phyloP scores from a whole-genome alignment of 148 eudicot genomes.

The Mesembryanthemum crystallinum region DNA sequence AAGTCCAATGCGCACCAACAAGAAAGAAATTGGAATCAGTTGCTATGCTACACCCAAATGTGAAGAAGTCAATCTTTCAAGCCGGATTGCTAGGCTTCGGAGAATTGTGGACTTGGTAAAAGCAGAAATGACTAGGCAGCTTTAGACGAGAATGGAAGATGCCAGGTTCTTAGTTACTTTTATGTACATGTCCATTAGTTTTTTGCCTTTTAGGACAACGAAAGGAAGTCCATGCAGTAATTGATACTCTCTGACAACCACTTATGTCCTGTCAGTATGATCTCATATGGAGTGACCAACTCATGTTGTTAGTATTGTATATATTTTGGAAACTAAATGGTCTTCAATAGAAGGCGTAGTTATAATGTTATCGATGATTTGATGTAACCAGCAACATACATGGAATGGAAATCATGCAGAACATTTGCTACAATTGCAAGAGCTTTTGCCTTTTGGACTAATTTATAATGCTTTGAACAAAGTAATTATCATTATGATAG shows the following conservation, averaged over 20 bases:
- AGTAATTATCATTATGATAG: background rate
- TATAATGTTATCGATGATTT: background rate
- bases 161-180: background rate
- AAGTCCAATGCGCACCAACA: background rate
- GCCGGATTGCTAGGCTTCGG: slow-evolving; percentile 21
- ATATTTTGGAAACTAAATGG: background rate
- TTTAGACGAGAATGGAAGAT: background rate
- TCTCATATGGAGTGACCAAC: background rate
- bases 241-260: background rate
- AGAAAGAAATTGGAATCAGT: slow-evolving; percentile 1
- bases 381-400: background rate
- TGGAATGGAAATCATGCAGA: slow-evolving; percentile 7
- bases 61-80: slow-evolving; percentile 1
- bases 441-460: background rate
- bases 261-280: background rate
- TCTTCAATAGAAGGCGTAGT: slow-evolving; percentile 4
- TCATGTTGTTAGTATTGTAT: background rate
- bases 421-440: background rate
- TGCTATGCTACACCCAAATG: no score
- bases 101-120: slow-evolving; percentile 17
- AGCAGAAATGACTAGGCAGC: background rate
- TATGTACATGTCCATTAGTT: background rate
- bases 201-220: slow-evolving; percentile 1
- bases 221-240: slow-evolving; percentile 4
- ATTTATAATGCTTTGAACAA: background rate